Conservation (phyloP, 371 early-diverging fungal species). For the Apophysomyces sp. region DNA sequence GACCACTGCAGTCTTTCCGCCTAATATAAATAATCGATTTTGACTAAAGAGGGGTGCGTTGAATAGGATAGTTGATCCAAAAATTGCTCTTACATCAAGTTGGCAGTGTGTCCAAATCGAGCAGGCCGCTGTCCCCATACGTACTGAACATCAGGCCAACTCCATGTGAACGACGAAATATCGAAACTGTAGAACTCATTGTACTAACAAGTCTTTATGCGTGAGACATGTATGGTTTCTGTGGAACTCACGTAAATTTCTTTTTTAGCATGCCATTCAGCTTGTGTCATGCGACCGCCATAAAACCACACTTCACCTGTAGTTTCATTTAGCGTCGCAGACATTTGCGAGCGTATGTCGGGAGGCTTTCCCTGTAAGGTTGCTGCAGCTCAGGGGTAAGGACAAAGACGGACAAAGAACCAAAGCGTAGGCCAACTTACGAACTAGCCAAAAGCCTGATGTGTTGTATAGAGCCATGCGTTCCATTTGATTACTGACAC, state of each 20-base stretch:
- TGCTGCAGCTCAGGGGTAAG: neutral
- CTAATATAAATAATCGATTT: conserved; percentile 16
- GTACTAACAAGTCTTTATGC: conserved; percentile 5
- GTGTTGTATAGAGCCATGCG: conserved; percentile 4
- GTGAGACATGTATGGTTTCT: neutral
- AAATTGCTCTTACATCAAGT: conserved; percentile 9
- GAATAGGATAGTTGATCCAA: neutral
- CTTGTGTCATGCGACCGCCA: conserved; percentile 9
- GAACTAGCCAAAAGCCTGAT: conserved; percentile 6
- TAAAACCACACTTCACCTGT: conserved; percentile 15
- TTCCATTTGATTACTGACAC: neutral
- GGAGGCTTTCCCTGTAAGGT: conserved; percentile 8
- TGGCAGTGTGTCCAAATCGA: conserved; percentile 15
- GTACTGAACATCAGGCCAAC: conserved; percentile 14
- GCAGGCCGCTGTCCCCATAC: conserved; percentile 15
- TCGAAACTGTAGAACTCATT: conserved; percentile 19
- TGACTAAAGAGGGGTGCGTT: neutral
- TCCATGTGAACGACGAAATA: conserved; percentile 5
- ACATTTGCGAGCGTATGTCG: conserved; percentile 10
- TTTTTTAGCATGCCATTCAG: neutral
- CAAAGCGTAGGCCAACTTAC: conserved; percentile 1
- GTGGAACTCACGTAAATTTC: conserved; percentile 6
- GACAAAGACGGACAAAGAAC: neutral
- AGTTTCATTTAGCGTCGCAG: conserved; percentile 7
- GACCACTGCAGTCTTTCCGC: conserved; percentile 9